These are phyloP conservation scores for Penicillium manginii DNA, from an alignment of 495 filamentous ascomycete species.

Conservation along the genomic window DNA sequence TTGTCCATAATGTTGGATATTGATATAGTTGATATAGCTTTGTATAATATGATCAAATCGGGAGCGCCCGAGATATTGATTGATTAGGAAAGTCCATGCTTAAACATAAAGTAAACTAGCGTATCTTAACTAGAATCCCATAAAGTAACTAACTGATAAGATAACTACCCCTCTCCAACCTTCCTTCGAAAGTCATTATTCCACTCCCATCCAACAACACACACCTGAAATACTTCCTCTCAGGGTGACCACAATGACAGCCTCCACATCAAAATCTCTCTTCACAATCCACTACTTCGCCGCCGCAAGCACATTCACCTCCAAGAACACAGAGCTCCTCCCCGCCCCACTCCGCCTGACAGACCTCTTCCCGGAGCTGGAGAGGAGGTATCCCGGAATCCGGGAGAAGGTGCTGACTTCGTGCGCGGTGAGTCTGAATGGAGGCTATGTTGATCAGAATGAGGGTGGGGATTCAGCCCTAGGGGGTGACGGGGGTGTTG, in stretches of 20 bases:
- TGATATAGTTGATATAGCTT: too few relatives aligned
- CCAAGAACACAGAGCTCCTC: slow-evolving; percentile 69
- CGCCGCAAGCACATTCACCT: slow-evolving; percentile 72
- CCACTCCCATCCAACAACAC: not conserved
- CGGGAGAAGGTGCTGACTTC: slow-evolving; percentile 67
- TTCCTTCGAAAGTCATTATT: not conserved
- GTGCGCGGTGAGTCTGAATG: slow-evolving; percentile 83
- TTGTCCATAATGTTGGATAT: too few relatives aligned
- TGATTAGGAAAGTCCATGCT: not conserved
- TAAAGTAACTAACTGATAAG: not conserved
- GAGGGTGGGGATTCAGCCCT: slow-evolving; percentile 14
- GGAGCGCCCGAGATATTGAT: not conserved
- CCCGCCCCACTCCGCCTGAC: slow-evolving; percentile 71
- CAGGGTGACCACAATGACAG: not conserved
- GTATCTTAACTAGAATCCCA: too few relatives aligned
- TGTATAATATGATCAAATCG: not conserved
- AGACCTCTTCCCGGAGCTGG: slow-evolving; percentile 71
- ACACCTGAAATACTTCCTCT: not conserved
- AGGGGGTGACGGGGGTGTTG: slow-evolving; percentile 12
- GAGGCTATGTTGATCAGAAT: slow-evolving; percentile 81
- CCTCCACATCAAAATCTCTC: not conserved
- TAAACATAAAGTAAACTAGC: too few relatives aligned
- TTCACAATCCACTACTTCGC: slow-evolving; percentile 92
- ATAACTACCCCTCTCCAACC: not conserved
- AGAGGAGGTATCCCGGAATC: slow-evolving; percentile 81